Conservation (phyloP, 1,139 yeast genomes). For the Candida sojae region DNA sequence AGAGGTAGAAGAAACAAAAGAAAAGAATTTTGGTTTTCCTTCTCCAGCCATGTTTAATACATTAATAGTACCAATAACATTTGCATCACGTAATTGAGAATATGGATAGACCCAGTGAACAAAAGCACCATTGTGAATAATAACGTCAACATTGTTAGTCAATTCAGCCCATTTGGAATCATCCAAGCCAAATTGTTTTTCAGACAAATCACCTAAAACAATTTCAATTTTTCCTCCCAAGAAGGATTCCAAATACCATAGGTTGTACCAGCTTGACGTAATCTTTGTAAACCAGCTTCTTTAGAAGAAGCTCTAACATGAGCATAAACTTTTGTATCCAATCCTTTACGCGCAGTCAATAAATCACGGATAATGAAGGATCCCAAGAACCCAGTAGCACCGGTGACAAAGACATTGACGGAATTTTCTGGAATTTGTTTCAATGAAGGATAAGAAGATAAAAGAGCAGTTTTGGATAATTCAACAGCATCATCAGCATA, state of each 20-base stretch:
- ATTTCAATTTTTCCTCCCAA: constrained; percentile 62
- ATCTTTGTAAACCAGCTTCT: constrained; percentile 71
- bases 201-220: constrained; percentile 81
- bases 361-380: constrained; percentile 81
- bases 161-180: constrained; percentile 59
- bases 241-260: constrained; percentile 83
- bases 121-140: constrained; percentile 95
- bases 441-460: constrained; percentile 35
- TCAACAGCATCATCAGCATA: constrained; percentile 77
- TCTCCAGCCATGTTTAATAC: constrained; percentile 75
- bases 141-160: constrained; percentile 66
- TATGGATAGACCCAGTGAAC: constrained; percentile 99
- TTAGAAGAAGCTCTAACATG: constrained; percentile 86
- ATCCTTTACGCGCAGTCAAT: constrained; percentile 44
- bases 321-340: constrained; percentile 65
- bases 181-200: constrained; percentile 69
- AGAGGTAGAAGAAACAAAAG: constrained; percentile 95
- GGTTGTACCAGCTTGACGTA: constrained; percentile 73
- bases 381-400: constrained; percentile 96
- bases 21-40: constrained; percentile 84
- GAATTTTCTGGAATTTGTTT: constrained; percentile 29
- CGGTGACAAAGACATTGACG: constrained; percentile 82
- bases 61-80: constrained; percentile 85
- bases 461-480: constrained; percentile 49
- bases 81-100: constrained; percentile 85